Evolutionary conservation across 352 stramenopile species (phyloP), one percentile per base, ranked within the genome.

Genomic region (Phytophthora nicotianae): DNA sequence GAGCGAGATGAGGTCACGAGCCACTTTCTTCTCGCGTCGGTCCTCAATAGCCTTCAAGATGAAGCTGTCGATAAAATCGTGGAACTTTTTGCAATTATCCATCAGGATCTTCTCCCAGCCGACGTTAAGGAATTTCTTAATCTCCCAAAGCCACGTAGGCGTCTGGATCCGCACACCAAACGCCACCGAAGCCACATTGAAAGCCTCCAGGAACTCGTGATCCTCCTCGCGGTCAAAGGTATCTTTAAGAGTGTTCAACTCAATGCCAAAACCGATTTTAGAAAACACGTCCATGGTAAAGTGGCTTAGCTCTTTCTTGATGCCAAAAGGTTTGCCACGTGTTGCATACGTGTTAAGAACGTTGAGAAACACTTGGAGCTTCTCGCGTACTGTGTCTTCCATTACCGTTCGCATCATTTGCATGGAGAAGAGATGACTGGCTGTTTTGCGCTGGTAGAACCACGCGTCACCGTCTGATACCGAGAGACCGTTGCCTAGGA

Each of bases 371-470:
- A 72, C 33, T 7, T 63, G 41, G 1, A 67, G 46, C 35, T 81
- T 67, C 9, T 77, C 55, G 9, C 51, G 48, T 20, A 82, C 74
- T 2, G 70, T 61, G 1, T 58, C 37, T 42, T 77, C 63, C 76
- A 86, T 83, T 19, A 69, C 62, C 27, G 75, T 64, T 33, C 72
- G 67, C 43, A 86, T 72, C 68, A 73, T 79, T 23, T 76, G 48
- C 53, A 71, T 77, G 14, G 79, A 87, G 41, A 95, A 93, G 2
- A 97, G 84, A 51, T 96, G 89, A 58, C 82, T 95, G 50, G 88
- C 83, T 6, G 68, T 86, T 61, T 90, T 91, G 50, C 85, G 79
- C 46, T 93, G 85, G 50, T 70, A 62, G 29, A 69, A 68, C 85
- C 85, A 93, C 16, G 59, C 42, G 11, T 50, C 58, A 21, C 60